Percentiles rank a stretch among this genome's conserved stretches.
Conservation (phyloP, 1,284 basidiomycete species). For the Ustilago hordei region DNA sequence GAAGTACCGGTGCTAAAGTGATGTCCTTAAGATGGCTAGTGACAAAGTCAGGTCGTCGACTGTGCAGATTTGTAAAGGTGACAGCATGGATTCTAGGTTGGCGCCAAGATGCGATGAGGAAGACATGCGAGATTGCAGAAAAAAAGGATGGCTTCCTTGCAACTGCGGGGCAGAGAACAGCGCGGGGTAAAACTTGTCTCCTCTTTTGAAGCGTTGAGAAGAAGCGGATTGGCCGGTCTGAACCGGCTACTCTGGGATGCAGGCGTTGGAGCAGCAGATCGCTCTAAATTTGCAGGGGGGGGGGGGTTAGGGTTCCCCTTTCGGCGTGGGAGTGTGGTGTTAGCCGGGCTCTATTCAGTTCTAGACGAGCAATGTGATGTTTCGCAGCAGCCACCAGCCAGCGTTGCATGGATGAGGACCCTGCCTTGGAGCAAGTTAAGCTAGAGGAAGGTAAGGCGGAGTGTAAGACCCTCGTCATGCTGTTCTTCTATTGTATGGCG, state of each 20-base stretch:
- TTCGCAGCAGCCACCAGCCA: neutral
- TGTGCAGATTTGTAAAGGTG: too few relatives aligned
- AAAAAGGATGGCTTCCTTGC: neutral
- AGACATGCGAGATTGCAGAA: neutral
- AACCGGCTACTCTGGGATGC: conserved; percentile 2
- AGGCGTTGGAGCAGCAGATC: neutral
- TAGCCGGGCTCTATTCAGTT: neutral
- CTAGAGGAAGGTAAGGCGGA: too few relatives aligned
- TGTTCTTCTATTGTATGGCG: neutral
- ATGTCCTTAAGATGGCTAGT: too few relatives aligned
- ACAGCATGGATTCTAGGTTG: neutral
- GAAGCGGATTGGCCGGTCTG: neutral
- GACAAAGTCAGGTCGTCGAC: too few relatives aligned
- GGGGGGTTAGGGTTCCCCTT: too few relatives aligned
- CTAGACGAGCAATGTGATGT: too few relatives aligned
- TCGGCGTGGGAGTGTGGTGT: conserved; percentile 1
- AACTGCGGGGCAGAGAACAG: neutral
- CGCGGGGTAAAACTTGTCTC: neutral
- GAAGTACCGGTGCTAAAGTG: too few relatives aligned
- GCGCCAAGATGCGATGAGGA: neutral
- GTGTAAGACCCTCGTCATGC: too few relatives aligned
- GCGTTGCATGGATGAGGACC: neutral
- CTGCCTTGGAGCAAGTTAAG: too few relatives aligned
- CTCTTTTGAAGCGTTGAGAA: neutral
- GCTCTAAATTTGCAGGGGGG: neutral